Base-by-base conservation (phyloP, 805 yeast genomes). In the Pichia manshurica region DNA sequence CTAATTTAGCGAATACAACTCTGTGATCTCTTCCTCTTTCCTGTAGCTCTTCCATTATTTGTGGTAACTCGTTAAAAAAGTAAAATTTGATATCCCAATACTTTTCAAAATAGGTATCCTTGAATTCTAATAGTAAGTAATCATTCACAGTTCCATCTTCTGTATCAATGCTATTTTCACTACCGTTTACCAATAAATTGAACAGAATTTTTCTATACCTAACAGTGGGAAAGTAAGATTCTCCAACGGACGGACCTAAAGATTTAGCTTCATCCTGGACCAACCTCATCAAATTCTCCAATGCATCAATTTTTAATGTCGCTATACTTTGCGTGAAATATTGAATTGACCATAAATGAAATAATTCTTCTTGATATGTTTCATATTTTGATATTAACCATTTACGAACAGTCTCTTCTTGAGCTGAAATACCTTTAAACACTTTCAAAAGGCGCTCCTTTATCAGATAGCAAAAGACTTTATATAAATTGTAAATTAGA, bases 11-110 rank as follows among this genome's bases (percentile, higher is more conserved):
- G 48, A 70, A 70, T 7, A 71, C 53, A 4, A 61, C 22, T 43
- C 47, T 53, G 8, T 45, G 48, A 5, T 50, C 51, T 3, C 38
- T 33, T 3, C 39, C 28, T 37, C 23, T 35, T 12, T 62, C 65
- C 15, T 54, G 51, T 1, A 64, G 41, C 17, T 44, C 43, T 13
- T 29, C 23, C 16, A 42, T 10, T 2, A 57, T 48, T 4, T 61
- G 59, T 33, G 50, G 55, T 20, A 80, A 61, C 54, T 75, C 81
- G 34, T 72, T 68, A 59, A 83, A 79, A 54, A 87, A 82, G 59
- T 82, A 85, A 60, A 71, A 87, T 56, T 89, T 87, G 48, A 91
- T 65, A 62, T 91, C 99, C 71, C 86, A 86, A 62, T 75, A 78
- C 55, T 72, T 72, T 28, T 59, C 57, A 58, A 82, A 82, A 51